Base-by-base conservation (phyloP, 306 rosid species). In the Castanopsis chinensis region DNA sequence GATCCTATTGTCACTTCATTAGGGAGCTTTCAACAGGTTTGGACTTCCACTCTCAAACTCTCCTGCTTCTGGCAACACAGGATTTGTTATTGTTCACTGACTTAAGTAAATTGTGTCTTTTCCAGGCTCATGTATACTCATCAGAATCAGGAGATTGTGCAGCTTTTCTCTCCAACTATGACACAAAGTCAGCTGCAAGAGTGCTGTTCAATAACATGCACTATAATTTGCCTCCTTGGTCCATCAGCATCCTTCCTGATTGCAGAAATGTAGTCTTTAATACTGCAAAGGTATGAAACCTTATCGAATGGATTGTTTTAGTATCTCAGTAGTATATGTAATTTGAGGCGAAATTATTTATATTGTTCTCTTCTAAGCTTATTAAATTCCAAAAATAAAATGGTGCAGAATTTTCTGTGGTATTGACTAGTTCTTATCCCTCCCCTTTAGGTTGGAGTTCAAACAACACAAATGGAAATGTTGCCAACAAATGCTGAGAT, bases 151-250 rank as follows among this genome's bases (percentile, higher is more conserved):
- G 99, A 82, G 86, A 81, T 51, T 96, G 99, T 81, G 90, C 98
- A 11, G 98, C 99, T 73, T 96, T 96, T 84, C 97, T 96, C 70
- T 79, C 99, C 25, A 96, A 96, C 82, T 92, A 81, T 43, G 96
- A 96, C 57, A 78, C 88, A 37, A 84, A 90, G 64, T 90, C 94
- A 75, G 76, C 97, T 73, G 94, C 82, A 28, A 91, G 92, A 87
- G 98, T 96, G 80, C 74, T 90, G 96, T 96, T 96, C 91, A 96
- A 96, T 83, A 96, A 96, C 84, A 86, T 93, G 99, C 99, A 96
- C 88, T 93, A 93, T 72, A 93, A 82, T 86, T 79, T 96, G 73
- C 99, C 98, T 83, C 99, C 99, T 71, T 96, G 99, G 99, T 96
- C 99, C 72, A 78, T 93, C 88, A 93, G 99, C 80, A 84, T 96